phyloP scores from a whole-genome alignment of 768 basidiomycete species.

The Phaeolepiota aurea region DNA sequence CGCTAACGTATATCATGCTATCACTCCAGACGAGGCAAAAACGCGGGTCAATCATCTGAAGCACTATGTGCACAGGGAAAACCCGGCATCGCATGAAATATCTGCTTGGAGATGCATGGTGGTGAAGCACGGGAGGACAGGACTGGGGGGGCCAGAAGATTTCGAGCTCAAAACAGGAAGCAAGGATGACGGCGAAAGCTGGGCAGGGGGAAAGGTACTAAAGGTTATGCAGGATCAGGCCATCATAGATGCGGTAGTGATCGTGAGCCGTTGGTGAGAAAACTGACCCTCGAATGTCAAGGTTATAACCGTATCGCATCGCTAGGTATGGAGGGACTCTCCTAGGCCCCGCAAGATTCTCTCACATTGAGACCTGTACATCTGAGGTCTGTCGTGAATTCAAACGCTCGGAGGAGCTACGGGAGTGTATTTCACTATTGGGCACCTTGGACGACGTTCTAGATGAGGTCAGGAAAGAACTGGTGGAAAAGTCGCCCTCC shows the following conservation, averaged over 20 bases:
- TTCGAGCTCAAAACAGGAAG: constrained; percentile 57
- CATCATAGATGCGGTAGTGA: constrained; percentile 69
- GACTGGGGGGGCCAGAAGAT: constrained; percentile 66
- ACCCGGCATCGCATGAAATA: constrained; percentile 64
- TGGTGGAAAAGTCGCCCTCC: constrained; percentile 2
- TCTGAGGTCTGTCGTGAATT: constrained; percentile 66
- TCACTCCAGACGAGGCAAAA: constrained; percentile 42
- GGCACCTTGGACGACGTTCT: constrained; percentile 55
- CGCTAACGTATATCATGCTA: constrained; percentile 51
- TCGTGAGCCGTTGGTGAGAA: constrained; percentile 77
- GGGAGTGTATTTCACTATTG: constrained; percentile 50
- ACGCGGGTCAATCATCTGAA: constrained; percentile 42
- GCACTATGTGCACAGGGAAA: constrained; percentile 46
- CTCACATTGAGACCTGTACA: constrained; percentile 71
- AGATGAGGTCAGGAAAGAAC: constrained; percentile 33
- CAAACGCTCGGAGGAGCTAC: constrained; percentile 59
- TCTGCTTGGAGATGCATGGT: constrained; percentile 76
- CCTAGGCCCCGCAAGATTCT: constrained; percentile 68
- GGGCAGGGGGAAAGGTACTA: constrained; percentile 55
- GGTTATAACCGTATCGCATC: background rate
- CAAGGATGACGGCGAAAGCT: constrained; percentile 75
- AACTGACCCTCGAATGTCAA: constrained; percentile 3
- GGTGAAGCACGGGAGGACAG: constrained; percentile 53
- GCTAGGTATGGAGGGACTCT: constrained; percentile 75
- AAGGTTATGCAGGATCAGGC: constrained; percentile 64